Base-by-base conservation (phyloP, 768 basidiomycete species). In the Boletus bicolor region DNA sequence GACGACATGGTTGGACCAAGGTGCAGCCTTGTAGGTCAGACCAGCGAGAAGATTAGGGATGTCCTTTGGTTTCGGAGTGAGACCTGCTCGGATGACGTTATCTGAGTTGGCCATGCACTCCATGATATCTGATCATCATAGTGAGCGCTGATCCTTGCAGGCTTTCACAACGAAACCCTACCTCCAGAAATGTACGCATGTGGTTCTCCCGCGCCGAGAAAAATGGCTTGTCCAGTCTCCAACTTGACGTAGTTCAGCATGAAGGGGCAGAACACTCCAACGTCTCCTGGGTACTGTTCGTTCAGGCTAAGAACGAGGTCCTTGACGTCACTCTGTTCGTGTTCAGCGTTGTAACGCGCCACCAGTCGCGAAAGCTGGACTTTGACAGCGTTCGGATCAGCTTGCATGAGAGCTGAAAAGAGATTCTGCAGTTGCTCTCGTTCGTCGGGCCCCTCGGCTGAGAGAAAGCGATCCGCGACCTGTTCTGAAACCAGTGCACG, bases 101-200 rank as follows among this genome's bases (percentile, higher is more conserved):
- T 99, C 97, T 0, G 93, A 95, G 58, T 95, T 95, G 26, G 96
- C 96, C 95, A 98, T 98, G 76, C 93, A 96, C 68, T 98, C 97
- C 68, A 98, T 93, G 72, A 95, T 95, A 68, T 99, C 96, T 96
- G 64, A 52, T 48, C 15, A 36, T 26, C 32, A 17, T 39, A 30
- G 58, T 55, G 30, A 63, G 47, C 15, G 37, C 50, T 21, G 34
- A 53, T 1, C 2, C 34, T 19, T 43, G 24, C 4, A 44, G 24
- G 5, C 28, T 43, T 28, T 39, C 28, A 39, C 32, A 55, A 49
- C 41, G 28, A 35, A 30, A 30, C 58, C 84, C 59, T 63, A 93
- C 95, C 94, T 70, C 97, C 97, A 38, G 82, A 85, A 49, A 98
- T 80, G 70, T 98, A 99, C 0, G 97, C 97, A 62, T 99, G 97